These are phyloP conservation scores for Triglochin maritima DNA, from an alignment of 106 monocot species.

Conservation along the genomic window DNA sequence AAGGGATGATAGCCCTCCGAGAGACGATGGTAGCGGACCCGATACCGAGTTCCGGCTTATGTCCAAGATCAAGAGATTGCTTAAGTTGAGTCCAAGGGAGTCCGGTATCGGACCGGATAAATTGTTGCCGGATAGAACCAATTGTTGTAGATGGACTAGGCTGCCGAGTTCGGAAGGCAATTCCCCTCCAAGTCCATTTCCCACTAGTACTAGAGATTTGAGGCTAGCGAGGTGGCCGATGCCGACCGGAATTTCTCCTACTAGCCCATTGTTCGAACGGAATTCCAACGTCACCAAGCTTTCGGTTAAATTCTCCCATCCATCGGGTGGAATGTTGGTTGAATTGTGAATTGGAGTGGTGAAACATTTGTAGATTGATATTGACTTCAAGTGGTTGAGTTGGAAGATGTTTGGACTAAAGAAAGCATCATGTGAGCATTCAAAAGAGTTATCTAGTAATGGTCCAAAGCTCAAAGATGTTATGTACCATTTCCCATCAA, in stretches of 20 bases:
- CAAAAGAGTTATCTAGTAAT: constrained; percentile 67
- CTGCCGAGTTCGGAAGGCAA: constrained; percentile 39
- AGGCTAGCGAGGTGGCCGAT: constrained; percentile 43
- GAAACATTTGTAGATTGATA: constrained; percentile 71
- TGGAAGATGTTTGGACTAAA: constrained; percentile 47
- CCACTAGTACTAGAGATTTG: constrained; percentile 51
- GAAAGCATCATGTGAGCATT: constrained; percentile 34
- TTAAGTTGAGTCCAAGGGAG: constrained; percentile 27
- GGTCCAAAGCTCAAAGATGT: constrained; percentile 61
- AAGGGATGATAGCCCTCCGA: constrained; percentile 41
- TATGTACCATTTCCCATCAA: constrained; percentile 62
- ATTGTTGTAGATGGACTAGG: constrained; percentile 26
- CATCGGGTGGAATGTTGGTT: constrained; percentile 24
- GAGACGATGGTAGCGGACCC: constrained; percentile 37
- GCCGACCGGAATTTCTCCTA: constrained; percentile 33
- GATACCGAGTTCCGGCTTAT: constrained; percentile 38
- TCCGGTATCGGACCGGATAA: constrained; percentile 48
- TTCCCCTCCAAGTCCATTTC: constrained; percentile 37
- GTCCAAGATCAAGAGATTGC: constrained; percentile 53
- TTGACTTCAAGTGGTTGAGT: constrained; percentile 49
- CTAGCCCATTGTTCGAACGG: constrained; percentile 50
- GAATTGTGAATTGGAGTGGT: constrained; percentile 12
- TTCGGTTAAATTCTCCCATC: constrained; percentile 49
- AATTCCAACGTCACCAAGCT: constrained; percentile 69
- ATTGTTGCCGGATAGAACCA: constrained; percentile 40